Conservation (phyloP, 495 filamentous ascomycete species). For the Saxophila tyrrhenica region DNA sequence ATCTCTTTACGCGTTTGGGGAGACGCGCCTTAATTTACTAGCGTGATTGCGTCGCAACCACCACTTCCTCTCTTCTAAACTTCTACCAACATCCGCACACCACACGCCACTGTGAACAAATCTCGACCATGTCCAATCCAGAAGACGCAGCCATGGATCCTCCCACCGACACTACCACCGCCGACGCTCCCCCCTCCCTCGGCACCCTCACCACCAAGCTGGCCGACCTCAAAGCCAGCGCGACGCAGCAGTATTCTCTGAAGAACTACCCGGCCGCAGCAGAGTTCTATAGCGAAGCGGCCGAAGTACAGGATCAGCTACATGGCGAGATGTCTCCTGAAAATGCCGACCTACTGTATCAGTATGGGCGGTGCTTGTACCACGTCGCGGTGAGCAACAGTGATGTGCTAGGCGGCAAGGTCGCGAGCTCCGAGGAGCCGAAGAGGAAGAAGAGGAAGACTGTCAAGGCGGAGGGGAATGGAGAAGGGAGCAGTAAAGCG, state of each 20-base stretch:
- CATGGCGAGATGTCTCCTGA: slow-evolving; percentile 82
- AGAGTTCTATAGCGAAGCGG: slow-evolving; percentile 77
- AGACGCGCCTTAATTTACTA: not conserved
- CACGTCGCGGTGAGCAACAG: slow-evolving; percentile 87
- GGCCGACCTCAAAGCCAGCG: slow-evolving; percentile 41
- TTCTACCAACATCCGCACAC: not conserved
- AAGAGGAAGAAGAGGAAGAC: slow-evolving; percentile 21
- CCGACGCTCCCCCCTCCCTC: slow-evolving; percentile 1
- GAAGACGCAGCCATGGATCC: too few relatives aligned
- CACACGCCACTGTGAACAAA: not conserved
- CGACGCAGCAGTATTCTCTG: slow-evolving; percentile 61
- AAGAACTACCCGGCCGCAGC: slow-evolving; percentile 77
- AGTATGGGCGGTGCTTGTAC: slow-evolving; percentile 86
- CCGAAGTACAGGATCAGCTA: slow-evolving; percentile 78
- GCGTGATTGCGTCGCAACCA: not conserved
- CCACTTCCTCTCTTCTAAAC: not conserved
- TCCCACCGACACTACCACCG: too few relatives aligned
- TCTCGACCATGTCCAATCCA: slow-evolving; percentile 9
- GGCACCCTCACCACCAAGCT: slow-evolving; percentile 19
- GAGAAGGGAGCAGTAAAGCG: slow-evolving; percentile 16
- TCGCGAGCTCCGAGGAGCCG: slow-evolving; percentile 38
- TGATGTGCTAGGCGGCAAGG: slow-evolving; percentile 80
- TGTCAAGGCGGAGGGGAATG: slow-evolving; percentile 6
- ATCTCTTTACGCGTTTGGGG: not conserved
- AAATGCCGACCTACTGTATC: slow-evolving; percentile 86